Base-by-base conservation (phyloP, 2,329 filamentous ascomycete genomes). In the Lecanicillium sp. region DNA sequence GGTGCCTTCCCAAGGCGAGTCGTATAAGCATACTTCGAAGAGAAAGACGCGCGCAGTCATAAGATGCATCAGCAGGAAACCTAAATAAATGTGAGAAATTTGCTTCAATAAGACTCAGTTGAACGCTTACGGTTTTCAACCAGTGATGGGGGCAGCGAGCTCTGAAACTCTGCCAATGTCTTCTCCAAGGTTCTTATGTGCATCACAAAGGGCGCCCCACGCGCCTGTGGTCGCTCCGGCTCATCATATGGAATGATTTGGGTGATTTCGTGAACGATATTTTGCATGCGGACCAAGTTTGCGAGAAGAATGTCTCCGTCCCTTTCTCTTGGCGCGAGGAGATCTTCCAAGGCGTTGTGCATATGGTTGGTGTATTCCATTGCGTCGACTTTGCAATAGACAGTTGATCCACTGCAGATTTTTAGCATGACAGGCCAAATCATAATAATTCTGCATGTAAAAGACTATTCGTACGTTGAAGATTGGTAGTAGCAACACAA, bases 401-500 rank as follows among this genome's bases (percentile, higher is more conserved):
- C 29, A 3, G 33, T 41, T 1, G 39, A 41, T 15, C 32, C 39
- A 10, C 39, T 41, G 13, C 22, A 2, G 10, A 5, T 17, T 10
- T 5, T 36, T 15, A 36, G 28, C n/a, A n/a, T n/a, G n/a, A n/a
- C n/a, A n/a, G n/a, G n/a, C n/a, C n/a, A n/a, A n/a, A n/a, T n/a
- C n/a, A n/a, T n/a, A n/a, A n/a, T n/a, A n/a, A n/a, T n/a, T 13
- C 14, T 14, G 25, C 4, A 10, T 13, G 5, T 11, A 28, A 2
- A n/a, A 14, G 15, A 12, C 25, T 13, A 17, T 9, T 27, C 39
- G 18, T n/a, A 41, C 39, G 33, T 41, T 11, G 39, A 41, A 8
- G 39, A 36, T 22, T 36, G n/a, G 19, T 41, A 41, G 17, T 32
- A 41, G 29, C 39, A 41, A 8, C 27, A 33, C 8, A 41, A 29